Evolutionary conservation across 2,329 filamentous ascomycete species (phyloP).

Genomic region (Calonectria pauciramosa): DNA sequence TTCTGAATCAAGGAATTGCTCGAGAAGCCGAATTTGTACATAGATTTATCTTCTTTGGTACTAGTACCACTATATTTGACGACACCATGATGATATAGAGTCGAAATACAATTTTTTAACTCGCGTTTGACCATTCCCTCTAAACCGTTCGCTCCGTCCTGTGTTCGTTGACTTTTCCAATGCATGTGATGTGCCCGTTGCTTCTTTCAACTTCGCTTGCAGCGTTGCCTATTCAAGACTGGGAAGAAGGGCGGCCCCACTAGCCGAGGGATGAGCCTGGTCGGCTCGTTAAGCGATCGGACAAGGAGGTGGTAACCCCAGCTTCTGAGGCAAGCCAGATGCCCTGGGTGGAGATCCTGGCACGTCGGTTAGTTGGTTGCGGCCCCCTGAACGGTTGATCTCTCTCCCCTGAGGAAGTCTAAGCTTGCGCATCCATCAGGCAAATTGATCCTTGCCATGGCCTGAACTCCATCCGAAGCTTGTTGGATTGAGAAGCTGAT

Average conservation of each 20-base stretch:
- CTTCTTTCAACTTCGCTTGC: not conserved
- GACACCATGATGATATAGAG: constrained; percentile 11
- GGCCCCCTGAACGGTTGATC: not conserved
- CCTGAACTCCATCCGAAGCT: not conserved
- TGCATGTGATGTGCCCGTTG: not conserved
- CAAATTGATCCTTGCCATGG: not conserved
- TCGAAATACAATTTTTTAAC: constrained; percentile 22
- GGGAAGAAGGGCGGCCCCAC: not conserved
- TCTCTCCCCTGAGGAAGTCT: constrained; percentile 10
- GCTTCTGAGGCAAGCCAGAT: not conserved
- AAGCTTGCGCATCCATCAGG: constrained; percentile 10
- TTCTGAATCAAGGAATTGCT: not conserved
- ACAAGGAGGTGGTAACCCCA: not conserved
- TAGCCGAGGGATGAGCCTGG: not conserved
- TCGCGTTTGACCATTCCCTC: not conserved
- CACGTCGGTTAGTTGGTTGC: not conserved
- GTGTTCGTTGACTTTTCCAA: not conserved
- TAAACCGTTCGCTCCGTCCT: not conserved
- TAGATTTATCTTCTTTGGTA: constrained; percentile 5
- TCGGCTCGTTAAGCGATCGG: not conserved
- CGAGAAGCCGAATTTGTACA: not conserved
- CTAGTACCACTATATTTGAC: constrained; percentile 15
- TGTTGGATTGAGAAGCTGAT: constrained; percentile 17
- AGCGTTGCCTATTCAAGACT: constrained; percentile 15
- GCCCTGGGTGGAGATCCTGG: not conserved